Evolutionary conservation across 2,329 filamentous ascomycete genomes (phyloP), one percentile per base, ranked within the genome.

Genomic region (Rhynchosporium secalis): DNA sequence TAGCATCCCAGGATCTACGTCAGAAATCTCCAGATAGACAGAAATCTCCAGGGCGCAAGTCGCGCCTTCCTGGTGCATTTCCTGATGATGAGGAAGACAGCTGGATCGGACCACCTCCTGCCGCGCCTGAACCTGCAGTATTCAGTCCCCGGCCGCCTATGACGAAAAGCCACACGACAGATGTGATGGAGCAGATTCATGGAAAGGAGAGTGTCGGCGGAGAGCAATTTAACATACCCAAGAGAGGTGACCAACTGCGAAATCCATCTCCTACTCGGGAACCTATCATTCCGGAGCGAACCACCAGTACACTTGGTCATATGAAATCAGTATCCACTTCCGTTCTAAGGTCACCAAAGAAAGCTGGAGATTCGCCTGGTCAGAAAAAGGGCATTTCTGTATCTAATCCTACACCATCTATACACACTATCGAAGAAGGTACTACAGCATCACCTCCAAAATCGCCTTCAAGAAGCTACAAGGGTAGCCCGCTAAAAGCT

Each of bases 401-500:
- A 1, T 86, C 86, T 0, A 85, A 86, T 63, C 79, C 82, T 6
- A 73, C 79, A 20, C 74, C 82, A 31, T 77, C 76, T 8, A 87
- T 85, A 10, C 87, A 83, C 15, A 86, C 83, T 7, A 62, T 63
- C 26, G 60, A 66, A 47, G 62, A 64, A 6, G 68, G 66, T 10
- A 62, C 63, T 28, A 62, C 63, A 28, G 66, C 65, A 4, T 67
- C 71, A 28, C 70, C 71, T 28, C 69, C 78, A 2, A 86, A 85
- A 68, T 86, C 85, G 1, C 83, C 84, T 0, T 79, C 82, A 4
- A 78, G 84, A 60, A 78, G 74, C 55, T 80, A 84, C 69, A 80
- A 82, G 7, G 92, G 96, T 68, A 94, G 89, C 62, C 92, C 92
- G 4, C 76, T 97, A 63, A 96, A 93, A 75, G 92, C 95, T 57